Base-by-base conservation (phyloP, 139 green algal species). In the Coelastrella sp. region DNA sequence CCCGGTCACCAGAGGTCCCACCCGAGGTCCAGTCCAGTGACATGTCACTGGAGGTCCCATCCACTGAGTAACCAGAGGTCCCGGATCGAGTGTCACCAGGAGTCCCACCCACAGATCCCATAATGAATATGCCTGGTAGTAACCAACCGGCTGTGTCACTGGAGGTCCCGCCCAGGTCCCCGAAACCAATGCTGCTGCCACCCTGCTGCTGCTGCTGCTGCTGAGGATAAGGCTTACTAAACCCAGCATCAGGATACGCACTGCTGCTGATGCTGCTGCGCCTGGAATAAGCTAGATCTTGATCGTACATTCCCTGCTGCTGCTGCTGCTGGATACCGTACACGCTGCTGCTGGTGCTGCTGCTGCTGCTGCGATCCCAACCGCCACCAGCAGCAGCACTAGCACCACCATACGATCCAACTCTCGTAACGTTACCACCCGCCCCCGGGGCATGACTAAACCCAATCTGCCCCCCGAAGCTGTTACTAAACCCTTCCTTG, bases 221-320 rank as follows among this genome's bases (percentile, higher is more conserved):
- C 74, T 80, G 74, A 3, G 57, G 74, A 7, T 58, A 7, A 19
- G 8, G 8, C 74, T 58, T 80, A 17, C 22, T 32, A 3, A 11
- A 65, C 1, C 32, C 32, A 47, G 32, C 32, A 47, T 47, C 32
- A 1, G 32, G 32, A 47, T 47, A 47, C 32, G 32, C 32, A 56
- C 32, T 84, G 78, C 78, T 84, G 78, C 78, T 84, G 78, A 14
- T 84, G 54, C 19, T 80, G 74, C 22, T 80, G 16, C 60, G 16
- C 8, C 74, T 84, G 54, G 11, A 5, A 66, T 13, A 23, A 14
- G 78, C 10, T 59, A 16, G n/a, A 16, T 58, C 22, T 16, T 47
- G 32, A 57, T 23, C 22, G 22, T 57, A 58, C 74, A 8, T 13
- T 22, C 23, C 11, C 19, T 59, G 56, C 57, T 84, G 78, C 78